phyloP scores from a whole-genome alignment of 1,284 basidiomycete genomes.

The Agaricales sp. region DNA sequence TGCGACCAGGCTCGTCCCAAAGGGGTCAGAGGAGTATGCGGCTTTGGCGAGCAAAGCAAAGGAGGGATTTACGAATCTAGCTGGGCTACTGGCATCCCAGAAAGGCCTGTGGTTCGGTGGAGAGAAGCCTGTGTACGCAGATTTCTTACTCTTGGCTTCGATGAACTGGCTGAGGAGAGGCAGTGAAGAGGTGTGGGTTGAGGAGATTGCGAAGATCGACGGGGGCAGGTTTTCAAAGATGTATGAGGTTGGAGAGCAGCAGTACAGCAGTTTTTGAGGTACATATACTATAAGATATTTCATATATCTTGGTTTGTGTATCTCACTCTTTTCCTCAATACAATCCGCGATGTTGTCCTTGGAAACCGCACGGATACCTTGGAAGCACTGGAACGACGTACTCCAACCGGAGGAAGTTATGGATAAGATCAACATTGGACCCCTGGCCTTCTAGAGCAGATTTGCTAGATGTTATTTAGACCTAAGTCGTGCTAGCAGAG shows the following conservation, averaged over 20 bases:
- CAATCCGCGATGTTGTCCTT: too few species aligned
- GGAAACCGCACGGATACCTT: too few species aligned
- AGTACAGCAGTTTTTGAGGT: too few species aligned
- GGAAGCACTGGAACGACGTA: too few species aligned
- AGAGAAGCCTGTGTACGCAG: background rate
- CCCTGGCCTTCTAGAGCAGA: too few species aligned
- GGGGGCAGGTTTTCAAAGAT: background rate
- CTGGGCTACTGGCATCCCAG: background rate
- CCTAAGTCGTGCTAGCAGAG: too few species aligned
- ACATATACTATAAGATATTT: too few species aligned
- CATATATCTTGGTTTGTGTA: too few species aligned
- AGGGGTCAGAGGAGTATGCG: background rate
- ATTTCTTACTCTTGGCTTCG: background rate
- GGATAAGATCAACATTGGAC: too few species aligned
- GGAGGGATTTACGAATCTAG: background rate
- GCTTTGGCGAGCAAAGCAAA: background rate
- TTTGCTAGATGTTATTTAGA: too few species aligned
- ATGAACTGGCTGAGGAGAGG: background rate
- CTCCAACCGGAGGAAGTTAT: too few species aligned
- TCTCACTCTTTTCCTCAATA: too few species aligned
- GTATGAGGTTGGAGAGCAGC: background rate
- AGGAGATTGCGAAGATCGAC: background rate
- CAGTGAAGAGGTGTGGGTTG: background rate
- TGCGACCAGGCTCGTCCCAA: background rate
- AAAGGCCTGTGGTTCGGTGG: background rate